Percentiles rank a stretch among this genome's conserved stretches.
phyloP scores from a whole-genome alignment of 2,329 filamentous ascomycete genomes.

The Leptodontidium sp. region DNA sequence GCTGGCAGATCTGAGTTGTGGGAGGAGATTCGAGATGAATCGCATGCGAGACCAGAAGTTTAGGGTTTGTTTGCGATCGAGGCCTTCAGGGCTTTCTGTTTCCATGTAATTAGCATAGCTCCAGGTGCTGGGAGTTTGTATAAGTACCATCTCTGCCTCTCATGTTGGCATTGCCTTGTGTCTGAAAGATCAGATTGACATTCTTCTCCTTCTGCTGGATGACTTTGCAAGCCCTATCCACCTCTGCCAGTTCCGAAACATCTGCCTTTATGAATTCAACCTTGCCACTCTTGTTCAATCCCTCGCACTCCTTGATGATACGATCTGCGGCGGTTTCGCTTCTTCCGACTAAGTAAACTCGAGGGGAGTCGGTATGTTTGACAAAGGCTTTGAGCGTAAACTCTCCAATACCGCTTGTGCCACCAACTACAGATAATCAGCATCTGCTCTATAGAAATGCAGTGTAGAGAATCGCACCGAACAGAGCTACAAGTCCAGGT shows the following conservation, averaged over 20 bases:
- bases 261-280: slow-evolving; percentile 58
- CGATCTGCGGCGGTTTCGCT: slow-evolving; percentile 51
- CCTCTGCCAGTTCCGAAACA: slow-evolving; percentile 55
- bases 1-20: slow-evolving; percentile 52
- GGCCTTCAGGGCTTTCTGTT: slow-evolving; percentile 42
- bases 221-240: slow-evolving; percentile 58
- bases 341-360: slow-evolving; percentile 58
- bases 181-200: slow-evolving; percentile 64
- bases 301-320: slow-evolving; percentile 53
- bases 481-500: slow-evolving; percentile 44
- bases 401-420: slow-evolving; percentile 60
- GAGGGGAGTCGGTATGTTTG: slow-evolving; percentile 50
- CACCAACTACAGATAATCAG: slow-evolving; percentile 49
- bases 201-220: slow-evolving; percentile 58
- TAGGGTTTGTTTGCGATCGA: slow-evolving; percentile 42
- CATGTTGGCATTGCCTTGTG: slow-evolving; percentile 54
- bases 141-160: slow-evolving; percentile 38
- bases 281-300: slow-evolving; percentile 53
- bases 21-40: slow-evolving; percentile 64
- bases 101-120: background rate
- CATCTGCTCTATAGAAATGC: background rate
- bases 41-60: slow-evolving; percentile 65
- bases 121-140: no score
- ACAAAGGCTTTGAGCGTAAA: slow-evolving; percentile 55
- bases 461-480: slow-evolving; percentile 33